Conservation (phyloP, 164 flowering plant genomes). For the Nymphaea thermarum region DNA sequence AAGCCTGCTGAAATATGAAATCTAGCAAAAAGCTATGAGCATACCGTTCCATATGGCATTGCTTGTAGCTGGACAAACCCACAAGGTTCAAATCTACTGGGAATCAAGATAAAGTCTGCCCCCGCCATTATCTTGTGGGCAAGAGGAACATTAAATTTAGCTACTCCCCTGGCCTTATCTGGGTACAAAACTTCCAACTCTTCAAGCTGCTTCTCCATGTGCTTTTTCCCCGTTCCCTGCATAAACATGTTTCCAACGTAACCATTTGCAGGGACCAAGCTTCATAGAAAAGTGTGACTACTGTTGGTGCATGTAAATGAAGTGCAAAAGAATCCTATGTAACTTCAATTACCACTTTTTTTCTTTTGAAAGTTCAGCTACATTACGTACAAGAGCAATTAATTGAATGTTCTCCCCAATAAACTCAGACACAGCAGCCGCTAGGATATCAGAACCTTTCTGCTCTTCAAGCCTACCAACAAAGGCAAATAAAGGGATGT, state of each 20-base stretch:
- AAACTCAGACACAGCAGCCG: constrained; percentile 54
- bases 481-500: constrained; percentile 77
- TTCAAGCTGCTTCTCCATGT: constrained; percentile 66
- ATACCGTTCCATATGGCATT: constrained; percentile 90
- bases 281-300: too few relatives aligned
- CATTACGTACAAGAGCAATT: constrained; percentile 42
- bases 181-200: constrained; percentile 58
- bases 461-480: constrained; percentile 96
- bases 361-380: too few relatives aligned
- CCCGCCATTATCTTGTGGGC: constrained; percentile 92
- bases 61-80: constrained; percentile 94
- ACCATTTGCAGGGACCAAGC: too few relatives aligned
- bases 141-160: constrained; percentile 68
- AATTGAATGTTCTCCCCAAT: constrained; percentile 57
- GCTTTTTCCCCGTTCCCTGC: constrained; percentile 89
- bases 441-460: constrained; percentile 91
- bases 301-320: not conserved
- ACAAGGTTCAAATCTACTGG: constrained; percentile 95
- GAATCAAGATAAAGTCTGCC: constrained; percentile 63
- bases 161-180: constrained; percentile 65
- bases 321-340: not conserved
- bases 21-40: not conserved
- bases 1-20: not conserved
- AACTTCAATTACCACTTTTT: too few relatives aligned
- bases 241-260: not conserved